Evolutionary conservation across 257 asterid species (phyloP).

Genomic region (Nicotiana benthamiana): DNA sequence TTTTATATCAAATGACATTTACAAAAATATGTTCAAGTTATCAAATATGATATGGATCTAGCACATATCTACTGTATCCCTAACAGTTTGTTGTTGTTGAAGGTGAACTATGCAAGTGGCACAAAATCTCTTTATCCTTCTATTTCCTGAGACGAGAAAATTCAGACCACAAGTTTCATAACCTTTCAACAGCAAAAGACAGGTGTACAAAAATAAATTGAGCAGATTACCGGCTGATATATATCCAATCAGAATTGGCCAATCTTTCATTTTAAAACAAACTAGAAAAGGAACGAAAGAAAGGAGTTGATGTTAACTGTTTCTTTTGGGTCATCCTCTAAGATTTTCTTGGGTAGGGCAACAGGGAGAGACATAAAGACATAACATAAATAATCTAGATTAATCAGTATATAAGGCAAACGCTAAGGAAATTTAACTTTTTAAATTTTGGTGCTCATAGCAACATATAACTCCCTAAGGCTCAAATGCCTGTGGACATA

Average conservation of each 20-base stretch:
- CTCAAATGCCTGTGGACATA: neutral
- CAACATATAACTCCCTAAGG: constrained; percentile 49
- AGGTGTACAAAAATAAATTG: neutral
- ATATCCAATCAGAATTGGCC: neutral
- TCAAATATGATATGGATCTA: too few relatives aligned
- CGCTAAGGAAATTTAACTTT: neutral
- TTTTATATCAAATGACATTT: too few relatives aligned
- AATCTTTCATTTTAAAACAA: neutral
- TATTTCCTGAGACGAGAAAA: neutral
- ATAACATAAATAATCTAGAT: neutral
- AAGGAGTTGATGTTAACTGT: neutral
- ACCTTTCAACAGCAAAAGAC: neutral
- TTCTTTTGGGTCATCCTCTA: neutral
- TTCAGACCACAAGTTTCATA: neutral
- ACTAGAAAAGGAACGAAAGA: neutral
- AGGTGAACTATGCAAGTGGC: neutral
- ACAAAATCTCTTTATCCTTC: neutral
- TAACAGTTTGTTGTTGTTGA: too few relatives aligned
- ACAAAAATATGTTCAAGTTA: too few relatives aligned
- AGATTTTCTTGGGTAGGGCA: neutral
- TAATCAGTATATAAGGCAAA: neutral
- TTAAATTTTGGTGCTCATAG: neutral
- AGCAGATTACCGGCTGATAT: neutral
- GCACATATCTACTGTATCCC: too few relatives aligned
- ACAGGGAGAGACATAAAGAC: neutral